These are phyloP conservation scores for Xerocomellus intermedius DNA, from an alignment of 768 basidiomycete species.

Conservation along the genomic window DNA sequence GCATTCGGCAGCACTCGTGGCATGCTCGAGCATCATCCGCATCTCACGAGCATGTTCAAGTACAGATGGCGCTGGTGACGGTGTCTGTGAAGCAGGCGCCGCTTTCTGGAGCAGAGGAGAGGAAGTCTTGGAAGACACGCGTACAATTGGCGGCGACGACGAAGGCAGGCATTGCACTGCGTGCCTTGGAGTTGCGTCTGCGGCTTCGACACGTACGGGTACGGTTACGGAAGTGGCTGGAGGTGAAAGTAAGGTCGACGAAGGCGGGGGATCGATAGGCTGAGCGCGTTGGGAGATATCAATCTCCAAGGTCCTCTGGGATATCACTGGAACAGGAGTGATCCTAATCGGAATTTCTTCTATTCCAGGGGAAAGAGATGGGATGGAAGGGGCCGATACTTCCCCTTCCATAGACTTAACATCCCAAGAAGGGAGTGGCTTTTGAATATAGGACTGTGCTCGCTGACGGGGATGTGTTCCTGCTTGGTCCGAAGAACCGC, in stretches of 20 bases:
- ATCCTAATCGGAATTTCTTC: neutral
- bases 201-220: conserved; percentile 4
- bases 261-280: neutral
- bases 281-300: conserved; percentile 5
- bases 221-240: neutral
- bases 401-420: conserved; percentile 15
- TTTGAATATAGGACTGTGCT: conserved; percentile 28
- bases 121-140: conserved; percentile 13
- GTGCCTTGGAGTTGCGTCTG: neutral
- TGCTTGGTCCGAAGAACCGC: conserved; percentile 18
- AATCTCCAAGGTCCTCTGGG: conserved; percentile 6
- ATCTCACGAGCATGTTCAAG: conserved; percentile 59
- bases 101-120: conserved; percentile 7
- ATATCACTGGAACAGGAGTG: conserved; percentile 1
- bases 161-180: conserved; percentile 1
- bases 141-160: neutral
- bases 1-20: conserved; percentile 79
- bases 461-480: conserved; percentile 23
- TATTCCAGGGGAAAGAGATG: conserved; percentile 7
- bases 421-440: conserved; percentile 18
- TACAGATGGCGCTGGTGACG: conserved; percentile 28
- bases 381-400: neutral
- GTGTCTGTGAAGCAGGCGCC: conserved; percentile 17
- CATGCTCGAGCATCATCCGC: conserved; percentile 61
- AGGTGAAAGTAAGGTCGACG: conserved; percentile 2